Evolutionary conservation across 208 protist genomes (phyloP), one percentile per base, ranked within the genome.

Genomic region (Angomonas deanei): DNA sequence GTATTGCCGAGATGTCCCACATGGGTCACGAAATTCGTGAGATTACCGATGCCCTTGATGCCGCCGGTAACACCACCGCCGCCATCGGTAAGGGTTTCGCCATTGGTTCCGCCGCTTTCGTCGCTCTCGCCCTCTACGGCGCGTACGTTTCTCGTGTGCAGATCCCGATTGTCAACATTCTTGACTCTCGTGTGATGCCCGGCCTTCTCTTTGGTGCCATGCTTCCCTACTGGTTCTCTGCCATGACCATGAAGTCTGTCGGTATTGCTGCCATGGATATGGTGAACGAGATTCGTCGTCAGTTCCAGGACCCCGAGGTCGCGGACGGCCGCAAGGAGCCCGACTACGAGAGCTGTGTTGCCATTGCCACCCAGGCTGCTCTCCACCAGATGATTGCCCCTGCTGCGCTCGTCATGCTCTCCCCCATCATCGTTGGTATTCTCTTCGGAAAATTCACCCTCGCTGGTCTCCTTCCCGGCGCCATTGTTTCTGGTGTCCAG

Each of bases 31-130:
- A 89, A 58, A 92, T 97, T 33, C 88, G 96, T 58, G 88, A 96
- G 56, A 90, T 86, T 52, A 98, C 96, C 19, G 96, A 98, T 65
- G 84, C 88, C 21, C 73, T 98, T 19, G 96, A 98, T 65, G 95
- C 96, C 13, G 88, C 93, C 23, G 96, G 96, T 42, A 98, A 98
- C 86, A 98, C 96, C 17, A 98, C 96, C 23, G 94, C 94, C 19
- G 96, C 96, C 46, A 97, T 97, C 54, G 96, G 94, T 58, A 98
- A 98, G 71, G 96, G 96, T 48, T 98, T 98, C 74, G 96, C 96
- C 55, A 97, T 98, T 58, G 89, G 74, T 66, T 96, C 85, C 60
- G 96, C 95, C 23, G 88, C 90, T 0, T 92, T 98, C 66, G 93
- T 97, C 23, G 84, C 92, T 28, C 74, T 98, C 8, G 90, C 96